Evolutionary conservation across 1,284 basidiomycete species (phyloP).

Genomic region (Malassezia yamatoensis): DNA sequence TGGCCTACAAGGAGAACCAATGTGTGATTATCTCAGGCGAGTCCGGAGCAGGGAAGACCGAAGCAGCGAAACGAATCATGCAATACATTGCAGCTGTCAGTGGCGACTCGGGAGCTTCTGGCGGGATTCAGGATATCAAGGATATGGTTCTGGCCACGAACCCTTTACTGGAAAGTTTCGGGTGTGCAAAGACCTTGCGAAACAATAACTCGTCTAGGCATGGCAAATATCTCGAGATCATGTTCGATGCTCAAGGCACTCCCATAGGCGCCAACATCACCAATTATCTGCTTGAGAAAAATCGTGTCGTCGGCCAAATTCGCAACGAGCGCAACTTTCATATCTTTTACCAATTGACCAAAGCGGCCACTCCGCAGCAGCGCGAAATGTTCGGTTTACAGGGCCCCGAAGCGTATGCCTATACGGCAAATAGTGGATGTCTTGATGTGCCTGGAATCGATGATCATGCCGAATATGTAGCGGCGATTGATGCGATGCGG

Average conservation of each 20-base stretch:
- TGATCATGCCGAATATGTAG: slow-evolving; percentile 73
- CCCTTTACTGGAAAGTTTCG: slow-evolving; percentile 92
- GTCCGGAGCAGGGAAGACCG: slow-evolving; percentile 53
- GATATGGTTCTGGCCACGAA: slow-evolving; percentile 99
- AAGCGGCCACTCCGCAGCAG: slow-evolving; percentile 77
- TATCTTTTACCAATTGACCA: slow-evolving; percentile 99
- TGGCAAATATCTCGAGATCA: slow-evolving; percentile 98
- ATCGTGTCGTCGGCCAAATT: slow-evolving; percentile 87
- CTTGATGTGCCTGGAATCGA: slow-evolving; percentile 83
- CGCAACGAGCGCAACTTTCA: slow-evolving; percentile 96
- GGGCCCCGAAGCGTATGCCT: slow-evolving; percentile 88
- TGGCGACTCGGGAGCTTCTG: slow-evolving; percentile 56
- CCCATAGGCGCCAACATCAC: slow-evolving; percentile 97
- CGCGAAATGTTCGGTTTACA: slow-evolving; percentile 92
- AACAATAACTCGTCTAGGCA: slow-evolving; percentile 99
- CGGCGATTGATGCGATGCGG: slow-evolving; percentile 90
- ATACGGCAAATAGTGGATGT: slow-evolving; percentile 83
- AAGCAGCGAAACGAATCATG: slow-evolving; percentile 65
- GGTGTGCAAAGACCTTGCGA: slow-evolving; percentile 94
- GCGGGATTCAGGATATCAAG: slow-evolving; percentile 84
- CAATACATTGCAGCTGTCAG: slow-evolving; percentile 98
- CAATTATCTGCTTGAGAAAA: slow-evolving; percentile 95
- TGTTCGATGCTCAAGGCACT: slow-evolving; percentile 87
- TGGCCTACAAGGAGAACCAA: slow-evolving; percentile 97
- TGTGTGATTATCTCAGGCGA: slow-evolving; percentile 99